Evolutionary conservation across 1,139 yeast genomes (phyloP).

Genomic region (Blastobotrys ciferrii): DNA sequence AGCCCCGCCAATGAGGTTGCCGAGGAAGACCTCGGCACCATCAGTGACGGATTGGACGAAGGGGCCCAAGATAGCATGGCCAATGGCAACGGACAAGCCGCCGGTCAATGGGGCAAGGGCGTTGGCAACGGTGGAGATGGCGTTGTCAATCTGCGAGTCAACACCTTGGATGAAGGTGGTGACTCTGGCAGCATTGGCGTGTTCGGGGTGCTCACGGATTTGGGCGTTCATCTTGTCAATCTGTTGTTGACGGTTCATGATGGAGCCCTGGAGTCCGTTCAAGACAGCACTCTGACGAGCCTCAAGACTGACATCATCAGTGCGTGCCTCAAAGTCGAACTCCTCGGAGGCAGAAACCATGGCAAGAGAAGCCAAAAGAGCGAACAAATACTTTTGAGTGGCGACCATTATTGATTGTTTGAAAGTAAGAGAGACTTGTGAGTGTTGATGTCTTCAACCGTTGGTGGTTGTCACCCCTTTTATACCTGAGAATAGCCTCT

Average conservation of each 20-base stretch:
- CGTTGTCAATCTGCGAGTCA: too few species aligned
- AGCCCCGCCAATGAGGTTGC: constrained; percentile 26
- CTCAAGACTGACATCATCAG: constrained; percentile 18
- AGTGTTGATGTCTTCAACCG: too few species aligned
- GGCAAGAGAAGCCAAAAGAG: neutral
- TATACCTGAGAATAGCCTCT: too few species aligned
- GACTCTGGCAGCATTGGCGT: constrained; percentile 18
- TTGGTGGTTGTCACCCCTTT: too few species aligned
- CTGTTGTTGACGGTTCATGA: neutral
- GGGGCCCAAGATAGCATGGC: constrained; percentile 31
- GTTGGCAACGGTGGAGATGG: too few species aligned
- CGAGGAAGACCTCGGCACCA: constrained; percentile 33
- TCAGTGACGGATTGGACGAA: constrained; percentile 36
- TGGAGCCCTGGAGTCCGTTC: neutral
- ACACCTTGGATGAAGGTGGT: constrained; percentile 28
- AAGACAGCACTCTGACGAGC: neutral
- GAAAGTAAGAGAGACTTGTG: too few species aligned
- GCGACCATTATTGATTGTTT: too few species aligned
- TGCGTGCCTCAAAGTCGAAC: constrained; percentile 24
- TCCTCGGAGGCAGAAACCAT: constrained; percentile 25
- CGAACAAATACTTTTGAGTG: too few species aligned
- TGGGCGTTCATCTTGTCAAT: too few species aligned
- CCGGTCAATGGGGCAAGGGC: too few species aligned
- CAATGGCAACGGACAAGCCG: constrained; percentile 30
- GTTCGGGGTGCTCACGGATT: neutral